Percentiles rank a stretch among this genome's conserved stretches.
Evolutionary conservation across 2,329 filamentous ascomycete genomes (phyloP).

Genomic region (Helicocarpus griseus): DNA sequence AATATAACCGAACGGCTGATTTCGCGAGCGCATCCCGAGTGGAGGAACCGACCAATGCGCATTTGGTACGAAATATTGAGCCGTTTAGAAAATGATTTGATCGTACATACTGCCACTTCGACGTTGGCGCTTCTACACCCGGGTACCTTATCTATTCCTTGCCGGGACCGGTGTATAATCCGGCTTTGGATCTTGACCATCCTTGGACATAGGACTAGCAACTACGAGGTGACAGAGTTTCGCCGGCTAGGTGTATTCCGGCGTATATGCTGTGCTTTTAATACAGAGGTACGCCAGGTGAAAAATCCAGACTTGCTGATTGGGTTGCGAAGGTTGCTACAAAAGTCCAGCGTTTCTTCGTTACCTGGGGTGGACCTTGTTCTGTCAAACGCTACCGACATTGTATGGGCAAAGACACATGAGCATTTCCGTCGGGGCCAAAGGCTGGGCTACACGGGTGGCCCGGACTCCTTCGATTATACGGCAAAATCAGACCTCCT

Average conservation of each 20-base stretch:
- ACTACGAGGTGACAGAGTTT: background rate
- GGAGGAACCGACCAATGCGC: conserved; percentile 16
- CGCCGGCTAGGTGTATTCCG: background rate
- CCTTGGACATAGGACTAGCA: background rate
- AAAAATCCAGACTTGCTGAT: background rate
- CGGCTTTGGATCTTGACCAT: background rate
- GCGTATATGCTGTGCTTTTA: background rate
- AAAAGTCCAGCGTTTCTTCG: background rate
- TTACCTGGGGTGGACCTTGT: background rate
- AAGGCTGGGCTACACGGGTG: background rate
- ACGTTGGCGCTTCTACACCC: background rate
- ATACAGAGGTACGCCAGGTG: background rate
- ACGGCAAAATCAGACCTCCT: background rate
- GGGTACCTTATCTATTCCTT: background rate
- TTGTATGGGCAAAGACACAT: background rate
- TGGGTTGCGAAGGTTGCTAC: background rate
- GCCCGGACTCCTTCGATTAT: background rate
- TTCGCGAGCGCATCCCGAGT: conserved; percentile 12
- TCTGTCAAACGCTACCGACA: background rate
- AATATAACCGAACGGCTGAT: conserved; percentile 24
- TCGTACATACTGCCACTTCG: background rate
- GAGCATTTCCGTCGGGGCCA: background rate
- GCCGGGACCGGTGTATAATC: background rate
- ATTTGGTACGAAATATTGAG: conserved; percentile 21
- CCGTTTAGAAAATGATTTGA: background rate